Evolutionary conservation across 1,284 basidiomycete species (phyloP).

Genomic region (Hortiboletus rubellus): DNA sequence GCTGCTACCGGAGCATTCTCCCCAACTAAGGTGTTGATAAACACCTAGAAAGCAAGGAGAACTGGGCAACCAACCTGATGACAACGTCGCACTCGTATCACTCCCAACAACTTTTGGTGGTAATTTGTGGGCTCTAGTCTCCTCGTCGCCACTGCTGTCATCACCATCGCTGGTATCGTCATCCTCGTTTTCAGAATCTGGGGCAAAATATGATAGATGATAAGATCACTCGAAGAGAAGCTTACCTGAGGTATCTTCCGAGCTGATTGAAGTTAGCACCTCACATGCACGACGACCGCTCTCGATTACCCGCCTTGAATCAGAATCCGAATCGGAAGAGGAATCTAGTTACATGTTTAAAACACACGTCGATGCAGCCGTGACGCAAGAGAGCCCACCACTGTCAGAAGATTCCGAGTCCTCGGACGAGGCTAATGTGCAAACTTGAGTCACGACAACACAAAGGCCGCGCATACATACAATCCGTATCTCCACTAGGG

Average conservation of each 20-base stretch:
- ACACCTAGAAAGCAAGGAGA: background rate
- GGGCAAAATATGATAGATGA: background rate
- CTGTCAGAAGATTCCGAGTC: conserved; percentile 24
- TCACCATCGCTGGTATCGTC: conserved; percentile 14
- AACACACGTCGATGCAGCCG: background rate
- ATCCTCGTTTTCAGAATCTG: conserved; percentile 22
- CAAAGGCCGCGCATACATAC: conserved; percentile 28
- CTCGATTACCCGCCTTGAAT: conserved; percentile 16
- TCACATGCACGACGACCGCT: conserved; percentile 24
- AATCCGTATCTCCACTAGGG: conserved; percentile 27
- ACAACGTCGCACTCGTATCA: conserved; percentile 35
- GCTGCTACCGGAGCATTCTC: conserved; percentile 1
- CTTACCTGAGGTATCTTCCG: conserved; percentile 36
- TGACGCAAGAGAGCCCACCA: conserved; percentile 12
- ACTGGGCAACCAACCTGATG: conserved; percentile 28
- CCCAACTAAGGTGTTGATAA: conserved; percentile 14
- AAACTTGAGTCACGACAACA: conserved; percentile 15
- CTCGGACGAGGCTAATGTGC: conserved; percentile 24
- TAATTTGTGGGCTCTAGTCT: conserved; percentile 2
- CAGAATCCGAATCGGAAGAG: conserved; percentile 34
- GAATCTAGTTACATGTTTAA: conserved; percentile 22
- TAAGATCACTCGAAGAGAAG: background rate
- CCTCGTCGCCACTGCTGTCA: conserved; percentile 7
- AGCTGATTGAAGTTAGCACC: conserved; percentile 12
- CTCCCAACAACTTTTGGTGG: conserved; percentile 19